Evolutionary conservation across 192 early-diverging fungal species (phyloP).

Genomic region (Coemansia sp.): DNA sequence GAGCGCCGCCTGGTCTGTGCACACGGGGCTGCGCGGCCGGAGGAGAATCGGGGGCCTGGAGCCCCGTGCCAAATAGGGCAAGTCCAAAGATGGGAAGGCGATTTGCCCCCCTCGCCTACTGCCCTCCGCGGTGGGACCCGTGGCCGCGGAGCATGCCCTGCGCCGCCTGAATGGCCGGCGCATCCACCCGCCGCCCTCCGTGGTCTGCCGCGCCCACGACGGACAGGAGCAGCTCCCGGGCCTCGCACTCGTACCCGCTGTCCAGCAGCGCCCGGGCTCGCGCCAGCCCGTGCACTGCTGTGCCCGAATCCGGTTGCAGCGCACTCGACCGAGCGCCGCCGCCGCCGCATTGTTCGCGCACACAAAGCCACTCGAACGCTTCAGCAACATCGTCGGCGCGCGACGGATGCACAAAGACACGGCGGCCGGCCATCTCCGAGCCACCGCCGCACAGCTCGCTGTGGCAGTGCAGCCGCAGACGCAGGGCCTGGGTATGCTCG

Average conservation of each 20-base stretch:
- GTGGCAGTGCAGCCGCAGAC: conserved; percentile 1
- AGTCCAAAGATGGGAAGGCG: neutral
- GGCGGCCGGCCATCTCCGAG: neutral
- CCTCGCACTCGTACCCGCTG: conserved; percentile 10
- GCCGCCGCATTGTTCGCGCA: neutral
- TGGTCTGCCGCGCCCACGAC: neutral
- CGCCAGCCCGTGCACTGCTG: neutral
- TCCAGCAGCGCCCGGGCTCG: conserved; percentile 2
- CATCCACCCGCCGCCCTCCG: neutral
- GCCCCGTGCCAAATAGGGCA: neutral
- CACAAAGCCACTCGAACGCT: conserved; percentile 2
- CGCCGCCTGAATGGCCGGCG: too few species aligned
- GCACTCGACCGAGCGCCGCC: neutral
- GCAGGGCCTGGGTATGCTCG: conserved; percentile 3
- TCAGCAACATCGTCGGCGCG: neutral
- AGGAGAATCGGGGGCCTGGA: neutral
- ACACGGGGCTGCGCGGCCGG: neutral
- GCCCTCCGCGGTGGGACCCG: too few species aligned
- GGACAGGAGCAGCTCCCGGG: conserved; percentile 1
- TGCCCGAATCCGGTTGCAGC: too few species aligned
- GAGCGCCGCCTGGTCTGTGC: too few species aligned
- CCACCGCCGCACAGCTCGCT: conserved; percentile 4
- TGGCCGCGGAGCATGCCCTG: too few species aligned
- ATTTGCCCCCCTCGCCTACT: too few species aligned
- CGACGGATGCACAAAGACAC: neutral